Base-by-base conservation (phyloP, 768 basidiomycete genomes). In the Imleria badia region DNA sequence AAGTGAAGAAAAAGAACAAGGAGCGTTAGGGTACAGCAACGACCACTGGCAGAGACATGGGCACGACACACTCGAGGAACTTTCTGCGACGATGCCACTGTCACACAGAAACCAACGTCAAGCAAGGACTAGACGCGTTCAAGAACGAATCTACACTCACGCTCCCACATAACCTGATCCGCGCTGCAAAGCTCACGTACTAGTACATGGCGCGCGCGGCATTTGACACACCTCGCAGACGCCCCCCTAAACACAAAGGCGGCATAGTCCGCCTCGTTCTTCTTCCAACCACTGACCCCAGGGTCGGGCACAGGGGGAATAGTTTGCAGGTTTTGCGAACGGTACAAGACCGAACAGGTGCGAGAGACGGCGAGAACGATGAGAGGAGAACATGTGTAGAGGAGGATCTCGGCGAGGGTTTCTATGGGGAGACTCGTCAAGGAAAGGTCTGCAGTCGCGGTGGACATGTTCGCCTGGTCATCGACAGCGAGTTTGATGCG, bases 211-310 rank as follows among this genome's bases (percentile, higher is more conserved):
- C 54, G 4, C 63, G 67, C 0, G 77, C 79, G 9, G 48, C 46
- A 67, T 67, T 14, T 54, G 45, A 60, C 86, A 85, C 52, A 86
- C 83, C 65, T 79, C 78, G 59, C 88, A 90, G 3, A 55, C 17
- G 0, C 85, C 85, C 1, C 67, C 66, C 82, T 81, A 53, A 86
- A 89, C 22, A 89, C 55, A 51, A 87, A 80, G 0, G 85, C 80
- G n/a, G 83, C 84, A 65, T 83, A 87, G 0, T 79, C 72, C 0
- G 81, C 62, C 61, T 90, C 88, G 6, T 74, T 78, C 6, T 3
- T 26, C 6, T 26, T 6, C 26, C 26, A 26, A 26, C 26, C 26
- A 26, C 61, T 71, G 14, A 61, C 72, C 17, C 52, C 70, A 3
- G 78, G 81, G 6, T 76, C 74, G 1, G 80, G 82, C 11, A n/a